phyloP scores from a whole-genome alignment of 2,329 filamentous ascomycete genomes.

The Alternaria gaisen region DNA sequence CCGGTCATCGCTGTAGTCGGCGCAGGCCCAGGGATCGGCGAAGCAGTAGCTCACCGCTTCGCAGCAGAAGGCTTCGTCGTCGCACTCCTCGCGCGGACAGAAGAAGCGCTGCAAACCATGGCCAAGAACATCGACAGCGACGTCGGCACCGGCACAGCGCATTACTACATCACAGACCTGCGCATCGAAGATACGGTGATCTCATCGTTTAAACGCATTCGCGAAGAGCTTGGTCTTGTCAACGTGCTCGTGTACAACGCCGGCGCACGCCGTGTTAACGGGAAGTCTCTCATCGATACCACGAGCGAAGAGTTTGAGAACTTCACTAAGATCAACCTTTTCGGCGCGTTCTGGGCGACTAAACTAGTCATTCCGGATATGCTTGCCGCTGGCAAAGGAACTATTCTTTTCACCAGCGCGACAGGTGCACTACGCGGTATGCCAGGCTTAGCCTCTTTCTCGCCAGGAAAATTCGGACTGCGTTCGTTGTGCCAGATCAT shows the following conservation, averaged over 20 bases:
- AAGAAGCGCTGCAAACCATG: slow-evolving; percentile 31
- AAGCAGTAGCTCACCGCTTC: slow-evolving; percentile 35
- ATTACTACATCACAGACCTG: slow-evolving; percentile 24
- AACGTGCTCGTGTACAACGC: not conserved
- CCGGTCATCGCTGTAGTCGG: slow-evolving; percentile 33
- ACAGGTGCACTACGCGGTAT: not conserved
- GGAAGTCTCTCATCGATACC: not conserved
- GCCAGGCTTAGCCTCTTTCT: not conserved
- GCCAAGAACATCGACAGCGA: slow-evolving; percentile 25
- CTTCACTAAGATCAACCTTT: not conserved
- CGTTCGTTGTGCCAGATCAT: not conserved
- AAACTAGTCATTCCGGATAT: not conserved
- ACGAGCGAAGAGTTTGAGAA: not conserved
- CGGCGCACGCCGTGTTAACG: not conserved
- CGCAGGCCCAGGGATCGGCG: slow-evolving; percentile 34
- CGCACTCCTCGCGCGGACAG: slow-evolving; percentile 32
- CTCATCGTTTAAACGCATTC: not conserved
- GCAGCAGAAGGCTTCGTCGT: slow-evolving; percentile 29
- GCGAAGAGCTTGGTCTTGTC: not conserved
- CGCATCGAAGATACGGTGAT: not conserved
- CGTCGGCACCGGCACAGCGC: slow-evolving; percentile 21
- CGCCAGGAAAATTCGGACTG: not conserved
- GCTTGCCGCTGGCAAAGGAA: not conserved
- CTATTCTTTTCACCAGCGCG: not conserved
- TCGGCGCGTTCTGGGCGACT: not conserved